Percentiles rank a stretch among this genome's conserved stretches.
Evolutionary conservation across 768 basidiomycete genomes (phyloP).

Genomic region (Candolleomyces aberdarensis): DNA sequence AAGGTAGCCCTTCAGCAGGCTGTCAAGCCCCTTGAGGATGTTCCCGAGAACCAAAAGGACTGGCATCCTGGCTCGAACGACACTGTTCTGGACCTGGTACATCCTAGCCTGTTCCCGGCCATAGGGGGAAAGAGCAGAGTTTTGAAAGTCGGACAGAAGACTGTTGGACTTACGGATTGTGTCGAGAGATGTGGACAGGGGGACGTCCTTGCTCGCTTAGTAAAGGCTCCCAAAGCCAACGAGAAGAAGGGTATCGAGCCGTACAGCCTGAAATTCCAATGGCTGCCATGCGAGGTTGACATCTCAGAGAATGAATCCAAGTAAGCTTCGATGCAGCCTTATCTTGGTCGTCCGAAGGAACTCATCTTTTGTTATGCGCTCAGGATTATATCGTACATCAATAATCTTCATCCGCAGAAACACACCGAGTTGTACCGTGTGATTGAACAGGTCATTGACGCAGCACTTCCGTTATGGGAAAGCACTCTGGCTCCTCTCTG

Average conservation of each 20-base stretch:
- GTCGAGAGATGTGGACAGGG: slow-evolving; percentile 16
- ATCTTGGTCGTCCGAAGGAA: not conserved
- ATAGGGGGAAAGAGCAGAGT: slow-evolving; percentile 27
- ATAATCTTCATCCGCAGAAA: slow-evolving; percentile 32
- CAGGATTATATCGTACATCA: slow-evolving; percentile 34
- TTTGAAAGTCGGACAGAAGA: slow-evolving; percentile 4
- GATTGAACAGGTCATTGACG: slow-evolving; percentile 22
- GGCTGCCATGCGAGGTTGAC: slow-evolving; percentile 14
- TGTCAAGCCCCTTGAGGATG: slow-evolving; percentile 28
- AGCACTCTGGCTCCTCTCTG: slow-evolving; percentile 5
- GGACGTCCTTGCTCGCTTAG: slow-evolving; percentile 1
- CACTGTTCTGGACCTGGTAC: slow-evolving; percentile 43
- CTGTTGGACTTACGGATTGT: slow-evolving; percentile 12
- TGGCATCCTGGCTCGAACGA: slow-evolving; percentile 43
- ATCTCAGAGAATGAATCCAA: slow-evolving; percentile 12
- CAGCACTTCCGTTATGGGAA: slow-evolving; percentile 29
- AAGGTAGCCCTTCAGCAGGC: slow-evolving; percentile 17
- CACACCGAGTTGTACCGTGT: slow-evolving; percentile 20
- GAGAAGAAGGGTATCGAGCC: not conserved
- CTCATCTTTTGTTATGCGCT: not conserved
- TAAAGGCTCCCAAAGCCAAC: not conserved
- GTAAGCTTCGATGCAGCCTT: slow-evolving; percentile 5
- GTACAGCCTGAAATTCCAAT: slow-evolving; percentile 11
- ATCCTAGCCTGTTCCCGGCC: slow-evolving; percentile 39
- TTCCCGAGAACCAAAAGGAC: slow-evolving; percentile 32